Base-by-base conservation (phyloP, 495 filamentous ascomycete genomes). In the Baudoinia panamericana region DNA sequence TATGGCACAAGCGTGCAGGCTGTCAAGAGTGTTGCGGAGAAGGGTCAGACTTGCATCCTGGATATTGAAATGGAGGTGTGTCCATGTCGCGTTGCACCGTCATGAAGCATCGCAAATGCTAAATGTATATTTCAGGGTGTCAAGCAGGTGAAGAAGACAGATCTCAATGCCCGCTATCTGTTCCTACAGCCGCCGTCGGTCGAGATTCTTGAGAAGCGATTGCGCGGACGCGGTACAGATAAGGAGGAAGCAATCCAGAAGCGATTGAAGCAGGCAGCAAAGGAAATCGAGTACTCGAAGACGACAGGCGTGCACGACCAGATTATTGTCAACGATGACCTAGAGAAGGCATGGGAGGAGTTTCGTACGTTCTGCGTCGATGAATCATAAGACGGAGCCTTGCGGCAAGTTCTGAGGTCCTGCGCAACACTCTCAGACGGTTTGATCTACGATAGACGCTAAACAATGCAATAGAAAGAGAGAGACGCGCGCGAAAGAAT, bases 61-160 rank as follows among this genome's bases (percentile, higher is more conserved):
- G 80, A 97, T 60, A 97, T 95, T 57, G 90, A 95, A 69, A 88
- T 94, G 78, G 86, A 94, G 75, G 74, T 73, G 45, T 18, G 50
- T 44, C 32, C 24, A 5, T 20, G 18, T 15, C 31, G 18, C 39
- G 17, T 29, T 39, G 6, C 20, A 11, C 33, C 13, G 9, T 17
- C 25, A 10, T 30, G 19, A 2, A 10, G 16, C 10, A 12, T 26
- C 12, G 21, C 11, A 30, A 10, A 23, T 36, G 19, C 39, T 26
- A 40, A 57, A 18, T 43, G 28, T 31, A 26, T 9, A 32, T 32
- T 13, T 15, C 43, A 78, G 79, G 90, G 88, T 21, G 87, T 95
- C 32, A 95, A 95, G 63, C 90, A 95, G 65, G 83, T 97, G 43
- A 83, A 55, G 24, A 55, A 83, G 56, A 70, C 71, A 11, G 66